These are phyloP conservation scores for Lactifluus volemus DNA, from an alignment of 768 basidiomycete genomes.

Conservation along the genomic window DNA sequence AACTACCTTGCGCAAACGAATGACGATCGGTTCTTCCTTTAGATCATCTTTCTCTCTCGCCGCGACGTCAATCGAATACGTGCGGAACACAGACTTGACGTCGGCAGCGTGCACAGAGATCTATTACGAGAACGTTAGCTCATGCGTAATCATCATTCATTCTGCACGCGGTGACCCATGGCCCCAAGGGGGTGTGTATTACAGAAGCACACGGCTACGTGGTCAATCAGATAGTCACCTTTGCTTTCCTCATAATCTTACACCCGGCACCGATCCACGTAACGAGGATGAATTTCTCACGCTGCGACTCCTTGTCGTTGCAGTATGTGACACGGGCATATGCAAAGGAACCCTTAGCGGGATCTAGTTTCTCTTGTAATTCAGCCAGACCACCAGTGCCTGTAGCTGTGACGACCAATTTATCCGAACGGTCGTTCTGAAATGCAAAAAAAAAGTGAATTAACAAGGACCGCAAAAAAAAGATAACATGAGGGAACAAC, in stretches of 20 bases:
- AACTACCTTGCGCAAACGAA: conserved; percentile 70
- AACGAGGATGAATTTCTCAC: conserved; percentile 86
- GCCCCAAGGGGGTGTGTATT: not conserved
- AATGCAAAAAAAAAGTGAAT: not conserved
- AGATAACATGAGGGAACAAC: conserved; percentile 25
- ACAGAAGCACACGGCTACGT: conserved; percentile 7
- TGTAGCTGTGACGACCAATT: conserved; percentile 64
- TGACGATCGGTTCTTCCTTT: conserved; percentile 79
- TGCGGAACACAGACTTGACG: conserved; percentile 73
- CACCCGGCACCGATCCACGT: conserved; percentile 76
- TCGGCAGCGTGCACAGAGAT: conserved; percentile 88
- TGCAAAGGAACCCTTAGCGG: conserved; percentile 70
- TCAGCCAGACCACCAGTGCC: conserved; percentile 76
- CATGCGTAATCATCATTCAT: not conserved
- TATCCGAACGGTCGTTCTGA: conserved; percentile 71
- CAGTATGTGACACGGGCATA: conserved; percentile 80
- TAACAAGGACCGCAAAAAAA: not conserved
- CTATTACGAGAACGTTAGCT: conserved; percentile 33
- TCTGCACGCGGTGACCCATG: not conserved
- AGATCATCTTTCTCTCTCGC: conserved; percentile 79
- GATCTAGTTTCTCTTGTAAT: conserved; percentile 61
- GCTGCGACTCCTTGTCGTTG: conserved; percentile 76
- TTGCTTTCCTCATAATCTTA: conserved; percentile 89
- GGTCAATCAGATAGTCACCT: conserved; percentile 40
- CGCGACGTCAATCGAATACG: conserved; percentile 81